Evolutionary conservation across 108 stramenopile species (phyloP), one percentile per base, ranked within the genome.

Genomic region (Cylindrotheca closterium): DNA sequence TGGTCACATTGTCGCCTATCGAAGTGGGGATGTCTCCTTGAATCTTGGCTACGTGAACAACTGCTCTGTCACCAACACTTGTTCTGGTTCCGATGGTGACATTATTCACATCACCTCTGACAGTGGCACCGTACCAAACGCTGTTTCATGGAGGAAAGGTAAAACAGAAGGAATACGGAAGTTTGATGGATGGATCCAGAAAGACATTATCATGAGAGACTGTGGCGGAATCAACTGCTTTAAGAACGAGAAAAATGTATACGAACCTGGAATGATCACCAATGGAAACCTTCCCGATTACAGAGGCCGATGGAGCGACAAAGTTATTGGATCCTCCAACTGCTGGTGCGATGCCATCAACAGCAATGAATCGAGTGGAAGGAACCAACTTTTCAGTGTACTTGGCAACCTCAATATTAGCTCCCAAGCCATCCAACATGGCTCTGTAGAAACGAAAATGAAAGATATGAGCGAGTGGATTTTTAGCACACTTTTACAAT

Each of bases 1-100:
- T 78, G 29, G 86, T 86, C 12, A 95, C 96, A 73, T 90, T 77
- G 62, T 76, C 81, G 1, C 98, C 98, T 55, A 98, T 94, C 29
- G 66, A 30, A 0, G 96, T 91, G 15, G 95, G 85, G 53, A 73
- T 71, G 63, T 97, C 93, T 8, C 95, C 95, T 54, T 89, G 89
- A 58, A 96, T 92, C 48, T 95, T 95, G 60, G 97, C 95, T 33
- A 96, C 96, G 63, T 97, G 96, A 47, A 98, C 85, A 29, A 97
- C 91, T 10, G 95, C 93, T 46, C 95, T 80, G 58, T 96, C 96
- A 26, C 93, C 95, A 18, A 98, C 80, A 65, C 77, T 79, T 3
- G 86, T 87, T 54, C 85, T 82, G 17, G 81, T 69, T 21, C 98
- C 98, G 69, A 98, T 88, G 10, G 72, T 75, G 0, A 92, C 70